Percentiles rank a stretch among this genome's conserved stretches.
Evolutionary conservation across 2,329 filamentous ascomycete genomes (phyloP).

Genomic region (Aspergillus neotritici): DNA sequence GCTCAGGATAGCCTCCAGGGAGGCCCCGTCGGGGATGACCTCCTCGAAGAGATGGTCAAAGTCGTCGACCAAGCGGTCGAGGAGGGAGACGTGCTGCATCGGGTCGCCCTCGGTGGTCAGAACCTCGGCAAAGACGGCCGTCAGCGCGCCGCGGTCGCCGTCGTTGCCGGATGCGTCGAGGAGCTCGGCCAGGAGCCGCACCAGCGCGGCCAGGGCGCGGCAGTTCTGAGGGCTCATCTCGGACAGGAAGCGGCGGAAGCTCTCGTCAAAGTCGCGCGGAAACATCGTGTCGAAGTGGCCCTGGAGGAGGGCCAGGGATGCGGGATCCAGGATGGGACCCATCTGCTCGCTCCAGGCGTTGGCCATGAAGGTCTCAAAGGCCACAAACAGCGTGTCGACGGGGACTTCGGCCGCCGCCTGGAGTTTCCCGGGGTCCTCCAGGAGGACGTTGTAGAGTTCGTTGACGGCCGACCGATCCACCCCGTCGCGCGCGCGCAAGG

Average conservation of each 20-base stretch:
- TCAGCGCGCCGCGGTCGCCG: constrained; percentile 80
- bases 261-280: constrained; percentile 49
- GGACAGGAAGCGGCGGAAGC: constrained; percentile 49
- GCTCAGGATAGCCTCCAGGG: constrained; percentile 34
- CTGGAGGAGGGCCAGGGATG: constrained; percentile 69
- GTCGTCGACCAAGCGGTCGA: constrained; percentile 85
- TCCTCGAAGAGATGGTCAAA: constrained; percentile 83
- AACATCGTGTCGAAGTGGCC: constrained; percentile 38
- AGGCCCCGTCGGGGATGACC: constrained; percentile 41
- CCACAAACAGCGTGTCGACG: constrained; percentile 79
- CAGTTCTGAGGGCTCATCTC: constrained; percentile 56
- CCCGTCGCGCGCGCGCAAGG: constrained; percentile 61
- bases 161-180: constrained; percentile 88
- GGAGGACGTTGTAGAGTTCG: constrained; percentile 80
- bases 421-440: constrained; percentile 75
- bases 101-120: constrained; percentile 71
- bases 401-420: constrained; percentile 69
- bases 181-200: constrained; percentile 80
- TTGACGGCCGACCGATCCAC: constrained; percentile 79
- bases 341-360: constrained; percentile 86
- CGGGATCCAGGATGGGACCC: constrained; percentile 71
- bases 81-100: constrained; percentile 76
- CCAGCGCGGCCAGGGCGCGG: constrained; percentile 73
- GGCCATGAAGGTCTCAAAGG: constrained; percentile 87
- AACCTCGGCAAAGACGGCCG: constrained; percentile 81